Evolutionary conservation across 495 filamentous ascomycete genomes (phyloP).

Genomic region (Tuber microsphaerosporum): DNA sequence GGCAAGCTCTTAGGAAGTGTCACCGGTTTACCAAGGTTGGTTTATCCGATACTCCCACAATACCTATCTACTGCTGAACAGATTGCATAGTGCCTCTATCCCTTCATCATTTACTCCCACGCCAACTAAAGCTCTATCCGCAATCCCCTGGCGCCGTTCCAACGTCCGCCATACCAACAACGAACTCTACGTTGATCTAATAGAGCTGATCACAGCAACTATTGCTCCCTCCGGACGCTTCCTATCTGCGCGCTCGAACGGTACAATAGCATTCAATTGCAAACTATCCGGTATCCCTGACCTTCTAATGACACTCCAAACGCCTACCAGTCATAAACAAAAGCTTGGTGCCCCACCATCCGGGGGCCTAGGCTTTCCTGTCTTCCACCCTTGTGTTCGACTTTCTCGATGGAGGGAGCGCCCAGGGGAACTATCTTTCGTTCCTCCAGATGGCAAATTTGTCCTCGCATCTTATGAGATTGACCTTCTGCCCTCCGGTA

Average conservation of each 20-base stretch:
- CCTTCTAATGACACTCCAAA: constrained; percentile 62
- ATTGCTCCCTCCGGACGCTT: constrained; percentile 83
- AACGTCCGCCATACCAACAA: constrained; percentile 95
- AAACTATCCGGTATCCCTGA: constrained; percentile 94
- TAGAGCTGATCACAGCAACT: constrained; percentile 80
- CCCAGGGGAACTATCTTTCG: constrained; percentile 85
- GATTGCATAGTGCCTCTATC: constrained; percentile 41
- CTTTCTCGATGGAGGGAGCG: constrained; percentile 75
- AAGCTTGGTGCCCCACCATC: constrained; percentile 49
- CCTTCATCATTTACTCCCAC: constrained; percentile 40
- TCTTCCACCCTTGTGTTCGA: constrained; percentile 93
- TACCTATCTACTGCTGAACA: constrained; percentile 12
- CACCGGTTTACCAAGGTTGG: constrained; percentile 54
- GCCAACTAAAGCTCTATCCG: constrained; percentile 47
- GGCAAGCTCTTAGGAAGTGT: constrained; percentile 86
- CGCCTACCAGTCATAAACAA: constrained; percentile 47
- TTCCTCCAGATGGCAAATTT: constrained; percentile 93
- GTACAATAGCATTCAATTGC: constrained; percentile 88
- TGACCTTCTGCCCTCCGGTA: constrained; percentile 64
- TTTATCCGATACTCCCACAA: constrained; percentile 2
- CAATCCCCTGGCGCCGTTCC: constrained; percentile 79
- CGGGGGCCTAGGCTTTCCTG: constrained; percentile 72
- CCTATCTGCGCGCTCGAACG: constrained; percentile 77
- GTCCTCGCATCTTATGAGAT: constrained; percentile 92
- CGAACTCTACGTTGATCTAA: constrained; percentile 92